Percentiles rank a stretch among this genome's conserved stretches.
phyloP scores from a whole-genome alignment of 2,329 filamentous ascomycete species.

The Neonectria ditissima region DNA sequence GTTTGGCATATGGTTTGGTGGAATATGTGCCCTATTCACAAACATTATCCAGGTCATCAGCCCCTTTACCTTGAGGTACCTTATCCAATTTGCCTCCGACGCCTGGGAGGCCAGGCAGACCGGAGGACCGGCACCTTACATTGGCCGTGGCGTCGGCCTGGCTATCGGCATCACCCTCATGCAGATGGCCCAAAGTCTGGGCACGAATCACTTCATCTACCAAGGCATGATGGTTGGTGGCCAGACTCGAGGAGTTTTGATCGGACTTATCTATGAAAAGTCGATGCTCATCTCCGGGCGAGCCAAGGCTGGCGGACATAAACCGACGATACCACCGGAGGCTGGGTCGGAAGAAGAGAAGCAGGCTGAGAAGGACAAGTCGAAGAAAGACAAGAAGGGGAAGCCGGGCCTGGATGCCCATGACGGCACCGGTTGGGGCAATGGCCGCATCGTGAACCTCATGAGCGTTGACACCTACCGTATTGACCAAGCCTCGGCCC shows the following conservation, averaged over 20 bases:
- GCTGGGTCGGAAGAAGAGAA: constrained; percentile 62
- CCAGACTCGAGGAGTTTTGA: constrained; percentile 82
- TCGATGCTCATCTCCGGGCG: constrained; percentile 88
- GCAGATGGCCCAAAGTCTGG: constrained; percentile 85
- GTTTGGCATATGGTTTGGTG: constrained; percentile 86
- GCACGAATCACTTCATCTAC: constrained; percentile 92
- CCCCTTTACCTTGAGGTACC: constrained; percentile 85
- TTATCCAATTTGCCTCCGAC: constrained; percentile 86
- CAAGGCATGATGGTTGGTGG: constrained; percentile 92
- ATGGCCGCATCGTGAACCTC: constrained; percentile 89
- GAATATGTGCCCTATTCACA: constrained; percentile 79
- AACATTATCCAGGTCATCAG: constrained; percentile 82
- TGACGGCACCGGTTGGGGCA: constrained; percentile 88
- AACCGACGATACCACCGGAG: constrained; percentile 46
- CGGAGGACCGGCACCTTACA: constrained; percentile 68
- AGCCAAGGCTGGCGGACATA: constrained; percentile 82
- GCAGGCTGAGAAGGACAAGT: constrained; percentile 49
- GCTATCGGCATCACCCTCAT: constrained; percentile 87
- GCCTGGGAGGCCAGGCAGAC: constrained; percentile 75
- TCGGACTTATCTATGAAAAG: constrained; percentile 91
- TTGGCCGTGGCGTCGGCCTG: constrained; percentile 83
- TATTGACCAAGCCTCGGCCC: constrained; percentile 85
- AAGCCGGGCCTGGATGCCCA: constrained; percentile 55
- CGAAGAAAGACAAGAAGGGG: constrained; percentile 54
- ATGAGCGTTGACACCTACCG: constrained; percentile 98